Evolutionary conservation across 305 asterid species (phyloP), one percentile per base, ranked within the genome.

Genomic region (Fraxinus platypoda): DNA sequence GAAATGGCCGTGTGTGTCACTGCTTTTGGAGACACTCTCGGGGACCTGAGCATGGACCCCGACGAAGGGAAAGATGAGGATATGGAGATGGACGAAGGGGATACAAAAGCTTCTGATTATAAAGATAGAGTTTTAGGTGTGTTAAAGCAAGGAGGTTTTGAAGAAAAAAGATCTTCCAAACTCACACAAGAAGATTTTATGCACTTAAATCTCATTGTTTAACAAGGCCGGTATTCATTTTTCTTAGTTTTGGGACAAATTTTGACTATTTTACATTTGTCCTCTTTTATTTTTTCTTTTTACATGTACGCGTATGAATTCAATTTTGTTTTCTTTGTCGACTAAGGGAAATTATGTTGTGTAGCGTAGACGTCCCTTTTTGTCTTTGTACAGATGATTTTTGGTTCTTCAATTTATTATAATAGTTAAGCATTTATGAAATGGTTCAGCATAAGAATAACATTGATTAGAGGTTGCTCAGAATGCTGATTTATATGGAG

Each of bases 181-280:
- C 96, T 96, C 23, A 21, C 94, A 12, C 99, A 94, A 75, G 90
- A 90, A n/a, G 98, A 96, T 87, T 96, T 94, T 82, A 92, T 94
- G 95, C 93, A 90, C 78, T 87, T 96, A 71, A 71, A 93, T 96
- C 81, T 87, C 98, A 72, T 85, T 94, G 71, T 96, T 96, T 80
- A 93, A 93, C 78, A 86, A 86, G 86, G 94, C 97, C 72, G 99
- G 99, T 13, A 93, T 96, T 79, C 99, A 91, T 88, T 96, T 96
- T 82, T 91, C 98, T 77, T 96, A 91, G 91, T 77, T 23, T 11
- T 46, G 25, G 80, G 66, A 4, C 31, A 17, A 80, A 25, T 64
- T 66, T 49, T 57, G 74, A 3, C 49, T 46, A 17, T 52, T 17
- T 26, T 64, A 9, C 26, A 3, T 43, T 12, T 43, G n/a, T 43